These are phyloP conservation scores for Colletotrichum sp. DNA, from an alignment of 2,329 filamentous ascomycete species.

Conservation along the genomic window DNA sequence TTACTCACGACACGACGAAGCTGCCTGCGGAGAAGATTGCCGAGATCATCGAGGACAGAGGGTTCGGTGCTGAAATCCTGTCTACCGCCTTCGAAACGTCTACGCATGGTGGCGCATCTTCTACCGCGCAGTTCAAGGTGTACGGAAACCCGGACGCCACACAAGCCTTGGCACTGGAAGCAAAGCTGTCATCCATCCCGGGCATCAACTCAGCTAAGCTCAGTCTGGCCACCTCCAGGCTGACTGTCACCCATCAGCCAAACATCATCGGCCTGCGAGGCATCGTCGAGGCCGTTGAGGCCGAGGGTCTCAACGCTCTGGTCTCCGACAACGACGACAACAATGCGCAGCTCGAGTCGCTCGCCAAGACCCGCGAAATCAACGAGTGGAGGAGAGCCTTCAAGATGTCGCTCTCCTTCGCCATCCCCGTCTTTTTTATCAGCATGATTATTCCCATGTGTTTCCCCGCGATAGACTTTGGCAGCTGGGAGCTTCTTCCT, in stretches of 20 bases:
- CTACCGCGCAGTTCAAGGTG: conserved; percentile 79
- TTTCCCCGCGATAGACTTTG: conserved; percentile 77
- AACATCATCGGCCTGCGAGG: conserved; percentile 77
- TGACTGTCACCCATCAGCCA: conserved; percentile 76
- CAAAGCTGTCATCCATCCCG: conserved; percentile 64
- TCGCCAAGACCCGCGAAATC: conserved; percentile 96
- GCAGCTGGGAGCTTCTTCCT: conserved; percentile 66
- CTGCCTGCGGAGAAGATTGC: conserved; percentile 76
- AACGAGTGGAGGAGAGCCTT: conserved; percentile 90
- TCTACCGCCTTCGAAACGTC: conserved; percentile 71
- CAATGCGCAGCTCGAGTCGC: conserved; percentile 92
- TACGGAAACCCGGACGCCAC: conserved; percentile 79
- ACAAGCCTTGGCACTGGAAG: conserved; percentile 75
- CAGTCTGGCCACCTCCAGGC: conserved; percentile 74
- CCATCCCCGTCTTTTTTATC: conserved; percentile 87
- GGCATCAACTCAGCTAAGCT: conserved; percentile 80
- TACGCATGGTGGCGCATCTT: conserved; percentile 44
- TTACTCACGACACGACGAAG: conserved; percentile 79
- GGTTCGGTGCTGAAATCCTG: conserved; percentile 85
- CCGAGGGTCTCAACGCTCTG: conserved; percentile 85
- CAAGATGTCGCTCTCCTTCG: conserved; percentile 77
- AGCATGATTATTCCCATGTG: conserved; percentile 96
- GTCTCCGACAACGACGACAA: conserved; percentile 93
- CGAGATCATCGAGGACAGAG: conserved; percentile 86
- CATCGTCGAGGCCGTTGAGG: conserved; percentile 83